Evolutionary conservation across 2,329 filamentous ascomycete genomes (phyloP).

Genomic region (Pseudocercospora vitis): DNA sequence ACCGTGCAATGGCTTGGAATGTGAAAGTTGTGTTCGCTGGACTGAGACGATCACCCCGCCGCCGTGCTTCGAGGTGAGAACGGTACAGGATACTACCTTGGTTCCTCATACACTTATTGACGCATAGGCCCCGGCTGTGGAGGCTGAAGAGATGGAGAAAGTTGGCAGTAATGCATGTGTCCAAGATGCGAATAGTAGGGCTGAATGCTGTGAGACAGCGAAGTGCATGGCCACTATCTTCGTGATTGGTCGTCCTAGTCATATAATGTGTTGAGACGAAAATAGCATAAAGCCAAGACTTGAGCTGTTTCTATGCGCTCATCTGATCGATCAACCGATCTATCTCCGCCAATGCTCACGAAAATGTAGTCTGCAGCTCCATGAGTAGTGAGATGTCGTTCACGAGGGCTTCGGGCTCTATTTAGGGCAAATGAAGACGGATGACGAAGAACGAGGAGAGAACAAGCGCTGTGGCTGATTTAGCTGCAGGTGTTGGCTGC

Average conservation of each 20-base stretch:
- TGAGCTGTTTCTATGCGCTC: not conserved
- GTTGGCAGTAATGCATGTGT: too few species aligned
- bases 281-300: not conserved
- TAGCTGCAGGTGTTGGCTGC: not conserved
- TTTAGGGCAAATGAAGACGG: not conserved
- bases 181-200: not conserved
- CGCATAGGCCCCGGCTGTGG: too few species aligned
- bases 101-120: too few species aligned
- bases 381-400: conserved; percentile 3
- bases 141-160: too few species aligned
- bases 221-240: not conserved
- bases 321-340: not conserved
- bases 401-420: not conserved
- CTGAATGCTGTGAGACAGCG: not conserved
- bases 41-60: too few species aligned
- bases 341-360: not conserved
- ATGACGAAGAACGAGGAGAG: not conserved
- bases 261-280: not conserved
- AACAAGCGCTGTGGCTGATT: conserved; percentile 1
- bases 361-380: not conserved
- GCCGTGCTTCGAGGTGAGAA: too few species aligned
- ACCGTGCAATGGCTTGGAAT: not conserved
- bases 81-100: too few species aligned
- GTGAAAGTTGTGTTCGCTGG: not conserved
- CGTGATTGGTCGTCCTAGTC: not conserved